Evolutionary conservation across 139 green algal species (phyloP), one percentile per base, ranked within the genome.

Genomic region (Zygnema circumcarinatum): DNA sequence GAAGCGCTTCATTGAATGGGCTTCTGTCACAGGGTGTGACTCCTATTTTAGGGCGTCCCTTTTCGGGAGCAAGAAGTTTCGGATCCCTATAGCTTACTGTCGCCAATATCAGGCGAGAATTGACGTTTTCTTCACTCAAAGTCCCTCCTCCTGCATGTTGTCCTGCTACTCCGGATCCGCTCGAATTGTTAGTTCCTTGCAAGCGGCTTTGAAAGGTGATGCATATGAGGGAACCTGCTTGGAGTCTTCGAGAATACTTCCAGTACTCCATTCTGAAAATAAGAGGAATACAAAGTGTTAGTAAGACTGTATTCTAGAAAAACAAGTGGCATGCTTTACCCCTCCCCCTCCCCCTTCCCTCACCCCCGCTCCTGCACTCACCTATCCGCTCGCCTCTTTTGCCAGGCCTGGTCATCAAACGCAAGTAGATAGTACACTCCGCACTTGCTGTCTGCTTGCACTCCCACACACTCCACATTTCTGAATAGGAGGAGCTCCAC

Each of bases 201-300:
- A 31, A 29, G 35, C 22, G 20, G 67, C 22, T 38, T 40, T n/a
- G 47, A 85, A 92, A 75, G 32, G 85, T 92, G 0, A 95, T 73
- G 42, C 79, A 89, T 35, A 92, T 81, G 38, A 95, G 84, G 0
- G 93, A 92, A 41, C 92, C 93, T 32, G 90, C 72, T 38, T 87
- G 69, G 22, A 95, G 90, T 32, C 93, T 88, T 62, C 88, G 87
- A 31, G 74, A 91, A 69, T 80, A 87, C 3, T 83, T 72, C 92
- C 90, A 94, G 31, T 83, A 94, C 20, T 90, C 84, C 54, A 54
- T 21, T 0, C 83, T 88, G n/a, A 29, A 16, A 86, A 73, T 41
- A 35, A 73, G 53, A 40, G 41, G 1, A 62, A 21, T 21, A 79
- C 3, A 31, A 62, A 76, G 25, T 79, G 20, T 2, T 35, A 29